phyloP scores from a whole-genome alignment of 768 basidiomycete species.

The Nidularia pulvinata region DNA sequence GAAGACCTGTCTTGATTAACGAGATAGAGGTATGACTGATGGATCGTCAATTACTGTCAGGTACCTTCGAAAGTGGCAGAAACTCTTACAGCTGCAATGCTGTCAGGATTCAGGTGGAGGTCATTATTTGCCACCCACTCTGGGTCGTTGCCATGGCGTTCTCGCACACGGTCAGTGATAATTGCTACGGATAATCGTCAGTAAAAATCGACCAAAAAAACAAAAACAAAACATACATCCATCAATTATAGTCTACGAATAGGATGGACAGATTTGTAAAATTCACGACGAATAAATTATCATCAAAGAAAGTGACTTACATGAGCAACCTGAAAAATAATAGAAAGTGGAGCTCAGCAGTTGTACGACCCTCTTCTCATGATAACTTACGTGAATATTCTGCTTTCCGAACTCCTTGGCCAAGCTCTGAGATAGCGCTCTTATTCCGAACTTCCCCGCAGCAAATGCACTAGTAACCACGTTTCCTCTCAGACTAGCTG shows the following conservation, averaged over 20 bases:
- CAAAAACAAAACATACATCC: constrained; percentile 36
- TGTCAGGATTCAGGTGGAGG: constrained; percentile 55
- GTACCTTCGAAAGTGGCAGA: not conserved
- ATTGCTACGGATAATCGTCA: constrained; percentile 22
- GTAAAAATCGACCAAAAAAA: not conserved
- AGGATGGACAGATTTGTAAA: not conserved
- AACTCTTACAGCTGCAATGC: constrained; percentile 62
- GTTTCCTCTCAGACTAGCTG: constrained; percentile 66
- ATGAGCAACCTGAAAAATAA: constrained; percentile 52
- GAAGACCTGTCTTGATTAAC: constrained; percentile 69
- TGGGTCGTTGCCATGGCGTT: constrained; percentile 19
- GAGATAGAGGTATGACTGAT: constrained; percentile 65
- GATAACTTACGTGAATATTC: constrained; percentile 63
- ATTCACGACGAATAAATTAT: not conserved
- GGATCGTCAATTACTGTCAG: constrained; percentile 1
- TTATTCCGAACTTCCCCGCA: constrained; percentile 60
- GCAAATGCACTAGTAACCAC: constrained; percentile 59
- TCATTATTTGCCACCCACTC: constrained; percentile 45
- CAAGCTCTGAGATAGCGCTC: constrained; percentile 69
- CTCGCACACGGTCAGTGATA: constrained; percentile 24
- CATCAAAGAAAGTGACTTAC: constrained; percentile 33
- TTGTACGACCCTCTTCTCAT: no score
- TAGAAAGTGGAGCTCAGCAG: not conserved
- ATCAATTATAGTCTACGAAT: constrained; percentile 64
- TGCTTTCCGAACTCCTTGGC: constrained; percentile 76